Evolutionary conservation across 257 asterid species (phyloP).

Genomic region (Nicotiana attenuata): DNA sequence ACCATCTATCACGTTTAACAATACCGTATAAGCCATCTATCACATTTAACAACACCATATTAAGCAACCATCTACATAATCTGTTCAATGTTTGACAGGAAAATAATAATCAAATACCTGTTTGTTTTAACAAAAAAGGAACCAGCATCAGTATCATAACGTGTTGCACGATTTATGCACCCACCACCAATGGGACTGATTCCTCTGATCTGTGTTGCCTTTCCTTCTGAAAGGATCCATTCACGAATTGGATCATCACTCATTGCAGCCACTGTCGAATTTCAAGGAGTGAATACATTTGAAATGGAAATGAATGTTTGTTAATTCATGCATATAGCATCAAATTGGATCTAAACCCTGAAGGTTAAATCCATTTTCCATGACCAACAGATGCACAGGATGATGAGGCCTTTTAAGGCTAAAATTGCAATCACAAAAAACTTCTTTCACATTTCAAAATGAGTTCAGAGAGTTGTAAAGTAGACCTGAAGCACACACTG

Average conservation of each 20-base stretch:
- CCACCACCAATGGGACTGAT: slow-evolving; percentile 89
- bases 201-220: slow-evolving; percentile 69
- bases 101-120: slow-evolving; percentile 37
- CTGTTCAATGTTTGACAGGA: neutral
- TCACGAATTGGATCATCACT: slow-evolving; percentile 76
- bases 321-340: neutral
- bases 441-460: neutral
- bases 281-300: neutral
- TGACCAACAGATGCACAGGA: neutral
- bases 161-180: slow-evolving; percentile 74
- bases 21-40: neutral
- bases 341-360: neutral
- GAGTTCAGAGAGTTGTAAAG: neutral
- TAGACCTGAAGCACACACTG: neutral
- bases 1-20: neutral
- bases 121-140: slow-evolving; percentile 83
- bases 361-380: neutral
- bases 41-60: neutral
- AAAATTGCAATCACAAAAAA: slow-evolving; percentile 3
- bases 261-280: slow-evolving; percentile 61
- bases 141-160: slow-evolving; percentile 84
- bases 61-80: neutral
- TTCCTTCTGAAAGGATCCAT: slow-evolving; percentile 90
- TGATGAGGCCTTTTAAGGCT: neutral
- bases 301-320: neutral